Percentiles rank a stretch among this genome's conserved stretches.
These are phyloP conservation scores for Cicer pinnatifidum DNA, from an alignment of 306 rosid species.

Conservation along the genomic window DNA sequence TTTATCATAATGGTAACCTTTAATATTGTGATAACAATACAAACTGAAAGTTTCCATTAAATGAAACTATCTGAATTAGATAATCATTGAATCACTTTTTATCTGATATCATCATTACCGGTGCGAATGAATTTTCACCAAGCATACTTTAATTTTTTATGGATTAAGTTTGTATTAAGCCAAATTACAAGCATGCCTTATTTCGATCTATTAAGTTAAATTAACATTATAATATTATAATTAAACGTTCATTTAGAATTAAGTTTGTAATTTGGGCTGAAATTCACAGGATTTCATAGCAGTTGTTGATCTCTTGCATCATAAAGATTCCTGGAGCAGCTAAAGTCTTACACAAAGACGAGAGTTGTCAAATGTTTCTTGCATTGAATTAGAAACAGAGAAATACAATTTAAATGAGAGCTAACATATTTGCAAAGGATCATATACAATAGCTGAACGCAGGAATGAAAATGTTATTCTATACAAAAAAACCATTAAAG, in stretches of 20 bases:
- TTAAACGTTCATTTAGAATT: background rate
- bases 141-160: background rate
- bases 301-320: background rate
- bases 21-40: no score
- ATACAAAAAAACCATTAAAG: slow-evolving; percentile 15
- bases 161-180: no score
- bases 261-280: background rate
- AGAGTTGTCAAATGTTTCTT: background rate
- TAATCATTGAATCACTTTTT: no score
- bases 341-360: background rate
- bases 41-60: no score
- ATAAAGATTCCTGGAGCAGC: background rate
- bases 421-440: slow-evolving; percentile 7
- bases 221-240: background rate
- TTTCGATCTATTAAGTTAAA: background rate
- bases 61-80: no score
- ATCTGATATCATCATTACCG: background rate
- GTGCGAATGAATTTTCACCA: background rate
- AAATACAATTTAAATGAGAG: background rate
- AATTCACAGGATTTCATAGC: background rate
- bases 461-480: background rate
- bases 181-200: background rate
- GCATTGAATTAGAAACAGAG: background rate
- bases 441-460: background rate
- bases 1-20: no score